Conservation (phyloP, 2,329 filamentous ascomycete species). For the Verticillium dahliae region DNA sequence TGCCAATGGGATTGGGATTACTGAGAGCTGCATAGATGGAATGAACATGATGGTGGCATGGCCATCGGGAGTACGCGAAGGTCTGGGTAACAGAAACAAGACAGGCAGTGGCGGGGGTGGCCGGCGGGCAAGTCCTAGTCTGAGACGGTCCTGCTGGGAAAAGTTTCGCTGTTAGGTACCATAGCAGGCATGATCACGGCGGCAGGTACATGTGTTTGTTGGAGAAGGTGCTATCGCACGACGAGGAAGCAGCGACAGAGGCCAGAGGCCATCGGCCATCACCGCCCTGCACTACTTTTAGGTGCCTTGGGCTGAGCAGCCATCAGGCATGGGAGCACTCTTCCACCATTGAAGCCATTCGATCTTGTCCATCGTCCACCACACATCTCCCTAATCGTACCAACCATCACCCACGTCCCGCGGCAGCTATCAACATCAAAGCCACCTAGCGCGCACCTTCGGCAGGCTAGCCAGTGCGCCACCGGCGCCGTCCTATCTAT, state of each 20-base stretch:
- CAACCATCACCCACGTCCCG: background rate
- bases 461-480: background rate
- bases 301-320: too few species aligned
- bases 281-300: background rate
- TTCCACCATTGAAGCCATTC: background rate
- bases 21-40: background rate
- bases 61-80: background rate
- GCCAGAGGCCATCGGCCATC: background rate
- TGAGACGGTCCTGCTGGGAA: too few species aligned
- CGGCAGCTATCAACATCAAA: background rate
- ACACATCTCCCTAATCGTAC: background rate
- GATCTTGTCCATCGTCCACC: background rate
- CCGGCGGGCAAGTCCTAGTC: background rate
- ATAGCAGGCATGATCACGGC: background rate
- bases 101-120: background rate
- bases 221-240: background rate
- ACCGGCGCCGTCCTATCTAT: background rate
- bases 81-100: background rate
- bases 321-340: too few species aligned
- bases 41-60: background rate
- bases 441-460: background rate
- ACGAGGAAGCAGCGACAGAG: background rate
- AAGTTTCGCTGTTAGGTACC: background rate
- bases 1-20: too few species aligned
- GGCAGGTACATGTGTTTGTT: background rate